A percentile compares a stretch with the other conserved stretches of the same genome.
phyloP scores from a whole-genome alignment of 2,329 filamentous ascomycete genomes.

The Bimuria novae-zelandiae region DNA sequence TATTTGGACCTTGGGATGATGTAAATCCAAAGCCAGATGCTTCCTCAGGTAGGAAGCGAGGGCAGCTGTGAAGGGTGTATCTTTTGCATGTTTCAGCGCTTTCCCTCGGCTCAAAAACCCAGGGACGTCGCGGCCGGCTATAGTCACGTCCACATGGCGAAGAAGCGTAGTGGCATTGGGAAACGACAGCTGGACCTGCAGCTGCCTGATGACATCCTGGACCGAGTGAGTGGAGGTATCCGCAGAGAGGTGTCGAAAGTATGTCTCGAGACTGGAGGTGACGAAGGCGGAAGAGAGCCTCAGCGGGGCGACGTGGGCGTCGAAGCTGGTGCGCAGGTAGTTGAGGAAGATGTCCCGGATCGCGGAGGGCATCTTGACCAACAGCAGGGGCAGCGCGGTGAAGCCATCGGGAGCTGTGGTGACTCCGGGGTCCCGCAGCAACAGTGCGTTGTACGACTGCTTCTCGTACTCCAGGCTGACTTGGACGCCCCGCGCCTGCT shows the following conservation, averaged over 20 bases:
- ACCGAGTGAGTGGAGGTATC: constrained; percentile 35
- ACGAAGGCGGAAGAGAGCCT: constrained; percentile 52
- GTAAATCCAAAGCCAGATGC: constrained; percentile 50
- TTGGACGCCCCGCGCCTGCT: constrained; percentile 50
- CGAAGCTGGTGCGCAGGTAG: constrained; percentile 57
- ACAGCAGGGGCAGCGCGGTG: constrained; percentile 55
- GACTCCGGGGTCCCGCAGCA: constrained; percentile 48
- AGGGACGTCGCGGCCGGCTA: constrained; percentile 47
- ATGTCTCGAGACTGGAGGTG: constrained; percentile 52
- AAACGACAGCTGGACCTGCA: constrained; percentile 45
- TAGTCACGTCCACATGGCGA: constrained; percentile 51
- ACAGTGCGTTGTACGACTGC: constrained; percentile 55
- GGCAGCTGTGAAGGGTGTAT: constrained; percentile 47
- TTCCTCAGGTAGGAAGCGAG: constrained; percentile 44
- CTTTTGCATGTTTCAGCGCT: constrained; percentile 12
- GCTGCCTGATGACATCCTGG: constrained; percentile 35
- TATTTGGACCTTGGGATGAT: constrained; percentile 47
- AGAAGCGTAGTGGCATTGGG: constrained; percentile 36
- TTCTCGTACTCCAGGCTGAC: constrained; percentile 57
- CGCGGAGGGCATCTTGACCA: constrained; percentile 56
- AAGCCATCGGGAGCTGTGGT: constrained; percentile 43
- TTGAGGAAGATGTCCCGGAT: constrained; percentile 55
- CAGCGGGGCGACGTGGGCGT: constrained; percentile 53
- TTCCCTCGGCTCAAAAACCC: constrained; percentile 40
- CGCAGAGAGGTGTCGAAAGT: constrained; percentile 64